Evolutionary conservation across 257 asterid species (phyloP), one percentile per base, ranked within the genome.

Genomic region (Eustoma russellianum): DNA sequence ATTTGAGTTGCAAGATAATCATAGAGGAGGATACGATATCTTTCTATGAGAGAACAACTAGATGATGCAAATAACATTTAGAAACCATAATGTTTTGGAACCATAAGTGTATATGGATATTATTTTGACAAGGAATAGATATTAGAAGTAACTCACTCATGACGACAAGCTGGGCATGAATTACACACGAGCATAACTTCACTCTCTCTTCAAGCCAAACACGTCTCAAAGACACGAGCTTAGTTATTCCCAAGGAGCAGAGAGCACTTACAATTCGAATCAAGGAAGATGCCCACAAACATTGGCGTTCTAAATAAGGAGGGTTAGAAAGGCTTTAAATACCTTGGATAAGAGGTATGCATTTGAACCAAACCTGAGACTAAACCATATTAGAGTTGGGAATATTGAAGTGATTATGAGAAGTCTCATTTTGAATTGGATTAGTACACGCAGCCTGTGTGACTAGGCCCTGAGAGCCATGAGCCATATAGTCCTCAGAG

Each of bases 401-500:
- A 63, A 76, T 63, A 46, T 86, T 83, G 33, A 76, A 85, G 65
- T 81, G 96, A 67, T 69, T 81, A 57, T 85, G 97, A 52, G 97
- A 75, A 68, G 82, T 58, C 57, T 88, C 96, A 51, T 92, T 94
- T 57, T 83, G 92, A 61, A 94, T 77, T 54, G 83, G 96, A 64
- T 88, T 94, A 60, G 64, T 83, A 69, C 70, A 85, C 55, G 87
- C 74, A 61, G 86, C 93, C 68, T 92, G 99, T 7, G 99, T 83
- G 70, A 92, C 88, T 61, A 92, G 76, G 47, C 94, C 95, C 59
- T 83, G 95, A 6, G 94, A 75, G 64, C 97, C 95, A 77, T 85
- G 93, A 69, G 85, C 80, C 83, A 88, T 78, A 59, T 92, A 92
- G 61, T 92, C 99, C 97, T 88, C n/a, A n/a, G n/a, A n/a, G n/a